Conservation (phyloP, 768 basidiomycete genomes). For the Baorangia bicolor region DNA sequence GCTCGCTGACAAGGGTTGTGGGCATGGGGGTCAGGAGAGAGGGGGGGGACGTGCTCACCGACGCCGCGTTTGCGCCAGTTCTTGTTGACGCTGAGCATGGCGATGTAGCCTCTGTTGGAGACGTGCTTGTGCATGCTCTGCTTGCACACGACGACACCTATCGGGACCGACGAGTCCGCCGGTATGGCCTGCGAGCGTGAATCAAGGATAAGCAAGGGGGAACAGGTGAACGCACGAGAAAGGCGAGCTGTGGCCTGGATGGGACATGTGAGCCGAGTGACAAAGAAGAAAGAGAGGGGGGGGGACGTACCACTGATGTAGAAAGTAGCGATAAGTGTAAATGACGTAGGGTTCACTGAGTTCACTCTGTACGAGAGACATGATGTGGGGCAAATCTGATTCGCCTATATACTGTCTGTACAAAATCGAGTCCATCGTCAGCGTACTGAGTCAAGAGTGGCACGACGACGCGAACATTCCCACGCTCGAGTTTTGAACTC, state of each 20-base stretch:
- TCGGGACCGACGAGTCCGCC: slow-evolving; percentile 46
- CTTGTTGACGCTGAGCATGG: slow-evolving; percentile 91
- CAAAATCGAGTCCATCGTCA: too few relatives aligned
- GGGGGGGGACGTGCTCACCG: slow-evolving; percentile 51
- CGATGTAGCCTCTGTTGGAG: slow-evolving; percentile 91
- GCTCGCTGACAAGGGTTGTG: slow-evolving; percentile 55
- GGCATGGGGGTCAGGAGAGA: not conserved
- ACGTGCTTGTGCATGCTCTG: slow-evolving; percentile 81
- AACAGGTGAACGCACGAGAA: slow-evolving; percentile 50
- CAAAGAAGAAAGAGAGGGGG: too few relatives aligned
- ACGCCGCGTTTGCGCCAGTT: slow-evolving; percentile 88
- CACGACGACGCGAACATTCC: too few relatives aligned
- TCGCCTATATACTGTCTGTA: slow-evolving; percentile 80
- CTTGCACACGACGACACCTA: slow-evolving; percentile 97
- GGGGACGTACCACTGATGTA: slow-evolving; percentile 83
- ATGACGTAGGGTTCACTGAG: slow-evolving; percentile 95
- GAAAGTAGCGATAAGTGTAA: slow-evolving; percentile 96
- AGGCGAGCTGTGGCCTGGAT: slow-evolving; percentile 84
- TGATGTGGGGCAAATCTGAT: slow-evolving; percentile 77
- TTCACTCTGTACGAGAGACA: slow-evolving; percentile 86
- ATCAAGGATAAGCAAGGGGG: not conserved
- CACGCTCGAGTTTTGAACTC: too few relatives aligned
- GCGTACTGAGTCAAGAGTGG: too few relatives aligned
- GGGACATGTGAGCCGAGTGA: slow-evolving; percentile 4
- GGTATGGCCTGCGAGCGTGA: slow-evolving; percentile 24